Base-by-base conservation (phyloP, 257 asterid genomes). In the Plantago ovata region DNA sequence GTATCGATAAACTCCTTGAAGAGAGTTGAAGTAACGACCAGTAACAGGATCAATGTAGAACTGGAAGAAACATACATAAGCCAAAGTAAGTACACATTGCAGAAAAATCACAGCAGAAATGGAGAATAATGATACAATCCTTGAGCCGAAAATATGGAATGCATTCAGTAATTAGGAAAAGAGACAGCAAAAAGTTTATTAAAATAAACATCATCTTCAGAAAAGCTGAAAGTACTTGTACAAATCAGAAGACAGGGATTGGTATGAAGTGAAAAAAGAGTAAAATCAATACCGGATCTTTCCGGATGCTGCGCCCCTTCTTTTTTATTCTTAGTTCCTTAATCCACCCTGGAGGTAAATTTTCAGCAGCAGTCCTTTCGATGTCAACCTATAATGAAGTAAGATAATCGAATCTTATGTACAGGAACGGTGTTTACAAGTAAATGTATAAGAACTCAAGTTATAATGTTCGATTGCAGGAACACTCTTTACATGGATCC, bases 311-410 rank as follows among this genome's bases (percentile, higher is more conserved):
- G 61, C 74, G 24, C 20, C 89, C 80, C 55, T 63, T 80, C 77
- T 59, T 73, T 44, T 64, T 72, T 24, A 63, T 69, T 69, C 72
- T 80, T 45, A 71, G 56, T 75, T 82, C 85, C 75, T 80, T 79
- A 6, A 59, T 80, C 92, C 84, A 80, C 55, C 84, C 89, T 3
- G 82, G 67, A 23, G 92, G 92, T 65, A 82, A 73, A 19, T 71
- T 73, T 56, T 78, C 79, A 8, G 74, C 63, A 38, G 38, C 68
- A 7, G 69, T 56, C 60, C 52, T 70, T 72, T 57, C 60, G 11
- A 58, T 64, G 56, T 55, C 74, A 39, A 60, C 13, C 53, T 48
- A 13, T 28, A 48, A 48, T 48, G 28, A 7, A n/a, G n/a, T n/a
- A n/a, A n/a, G n/a, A n/a, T n/a, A n/a, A n/a, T n/a, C n/a, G n/a